Conservation (phyloP, 352 stramenopile species). For the Phytophthora fragariae region DNA sequence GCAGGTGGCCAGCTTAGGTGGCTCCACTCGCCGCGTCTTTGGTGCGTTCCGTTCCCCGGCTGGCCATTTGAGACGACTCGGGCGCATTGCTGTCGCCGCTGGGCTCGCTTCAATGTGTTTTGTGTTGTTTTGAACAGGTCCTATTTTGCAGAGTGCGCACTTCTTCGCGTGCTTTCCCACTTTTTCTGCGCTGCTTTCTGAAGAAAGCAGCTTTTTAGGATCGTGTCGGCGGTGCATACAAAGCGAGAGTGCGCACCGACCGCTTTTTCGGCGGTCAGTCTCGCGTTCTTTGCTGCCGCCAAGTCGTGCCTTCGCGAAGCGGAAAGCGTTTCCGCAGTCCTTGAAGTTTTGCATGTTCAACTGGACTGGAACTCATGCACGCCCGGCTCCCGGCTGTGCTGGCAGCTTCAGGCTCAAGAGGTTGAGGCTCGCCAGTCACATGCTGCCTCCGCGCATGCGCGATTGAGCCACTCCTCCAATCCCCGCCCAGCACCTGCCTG, state of each 20-base stretch:
- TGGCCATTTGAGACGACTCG: background rate
- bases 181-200: constrained; percentile 2
- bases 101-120: too few relatives aligned
- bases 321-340: constrained; percentile 16
- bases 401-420: background rate
- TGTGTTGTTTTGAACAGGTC: too few relatives aligned
- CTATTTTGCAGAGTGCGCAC: background rate
- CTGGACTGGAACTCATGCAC: constrained; percentile 20
- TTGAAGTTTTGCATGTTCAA: constrained; percentile 39
- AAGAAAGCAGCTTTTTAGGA: constrained; percentile 9
- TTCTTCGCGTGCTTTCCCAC: background rate
- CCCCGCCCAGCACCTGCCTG: constrained; percentile 2
- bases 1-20: background rate
- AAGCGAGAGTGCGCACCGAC: background rate
- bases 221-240: constrained; percentile 10
- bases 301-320: constrained; percentile 12
- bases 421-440: constrained; percentile 23
- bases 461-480: constrained; percentile 7
- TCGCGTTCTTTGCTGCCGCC: constrained; percentile 13
- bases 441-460: constrained; percentile 34
- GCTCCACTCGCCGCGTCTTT: constrained; percentile 4
- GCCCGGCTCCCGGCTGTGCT: background rate
- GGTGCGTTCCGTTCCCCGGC: background rate
- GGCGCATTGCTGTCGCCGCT: too few relatives aligned
- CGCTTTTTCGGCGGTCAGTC: constrained; percentile 21